phyloP scores from a whole-genome alignment of 2,329 filamentous ascomycete species.

The Ophiosphaerella korrae region DNA sequence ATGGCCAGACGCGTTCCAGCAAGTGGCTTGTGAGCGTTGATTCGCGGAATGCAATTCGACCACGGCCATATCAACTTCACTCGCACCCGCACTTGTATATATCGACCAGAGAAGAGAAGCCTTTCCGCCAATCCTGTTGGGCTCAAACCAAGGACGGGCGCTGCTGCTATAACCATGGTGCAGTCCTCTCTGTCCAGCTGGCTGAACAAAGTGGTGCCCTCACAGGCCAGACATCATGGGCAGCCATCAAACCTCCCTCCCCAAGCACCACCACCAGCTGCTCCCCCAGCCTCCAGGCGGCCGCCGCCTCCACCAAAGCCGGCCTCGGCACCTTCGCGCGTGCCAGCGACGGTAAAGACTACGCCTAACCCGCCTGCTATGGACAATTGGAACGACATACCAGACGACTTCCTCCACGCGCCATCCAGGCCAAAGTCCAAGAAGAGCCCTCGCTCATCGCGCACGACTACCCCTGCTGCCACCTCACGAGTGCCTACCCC shows the following conservation, averaged over 20 bases:
- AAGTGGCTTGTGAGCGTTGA: slow-evolving; percentile 21
- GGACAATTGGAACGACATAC: slow-evolving; percentile 38
- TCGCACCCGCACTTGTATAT: background rate
- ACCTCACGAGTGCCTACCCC: slow-evolving; percentile 24
- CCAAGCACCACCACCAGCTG: slow-evolving; percentile 7
- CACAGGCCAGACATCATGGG: slow-evolving; percentile 27
- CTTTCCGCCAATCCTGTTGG: no score
- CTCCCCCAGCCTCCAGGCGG: slow-evolving; percentile 11
- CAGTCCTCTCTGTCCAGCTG: slow-evolving; percentile 55
- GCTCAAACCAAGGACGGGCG: no score
- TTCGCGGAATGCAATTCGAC: slow-evolving; percentile 13
- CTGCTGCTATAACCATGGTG: slow-evolving; percentile 35
- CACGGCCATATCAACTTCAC: slow-evolving; percentile 1
- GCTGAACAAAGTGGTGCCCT: slow-evolving; percentile 52
- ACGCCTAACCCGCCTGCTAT: slow-evolving; percentile 20
- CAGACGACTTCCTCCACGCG: slow-evolving; percentile 31
- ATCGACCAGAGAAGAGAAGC: no score
- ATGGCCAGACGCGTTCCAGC: slow-evolving; percentile 24
- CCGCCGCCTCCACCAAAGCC: slow-evolving; percentile 29
- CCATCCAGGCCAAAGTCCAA: slow-evolving; percentile 29
- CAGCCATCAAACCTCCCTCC: slow-evolving; percentile 10
- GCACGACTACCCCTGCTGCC: slow-evolving; percentile 19
- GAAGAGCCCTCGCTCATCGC: slow-evolving; percentile 31
- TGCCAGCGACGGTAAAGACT: slow-evolving; percentile 11
- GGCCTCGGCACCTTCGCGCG: slow-evolving; percentile 20